Evolutionary conservation across 352 stramenopile species (phyloP).

Genomic region (Pythium phragmiticola): DNA sequence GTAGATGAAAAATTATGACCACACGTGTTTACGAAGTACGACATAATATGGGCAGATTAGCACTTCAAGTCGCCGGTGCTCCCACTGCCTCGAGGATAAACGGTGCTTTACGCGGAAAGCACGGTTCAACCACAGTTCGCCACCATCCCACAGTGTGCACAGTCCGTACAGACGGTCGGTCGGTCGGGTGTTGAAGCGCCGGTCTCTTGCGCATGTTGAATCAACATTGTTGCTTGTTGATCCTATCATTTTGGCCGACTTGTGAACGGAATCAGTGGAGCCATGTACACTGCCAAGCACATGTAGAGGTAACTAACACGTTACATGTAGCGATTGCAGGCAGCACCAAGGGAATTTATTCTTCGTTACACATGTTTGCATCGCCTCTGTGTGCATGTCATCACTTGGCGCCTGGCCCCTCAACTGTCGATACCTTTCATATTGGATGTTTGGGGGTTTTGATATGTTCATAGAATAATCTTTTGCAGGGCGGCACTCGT

Average conservation of each 20-base stretch:
- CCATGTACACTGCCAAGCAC: conserved; percentile 1
- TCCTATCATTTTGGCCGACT: background rate
- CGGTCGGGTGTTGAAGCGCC: background rate
- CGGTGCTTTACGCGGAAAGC: background rate
- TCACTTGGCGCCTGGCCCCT: conserved; percentile 4
- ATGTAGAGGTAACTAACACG: no score
- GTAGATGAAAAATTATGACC: conserved; percentile 4
- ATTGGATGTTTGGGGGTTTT: no score
- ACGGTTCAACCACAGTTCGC: background rate
- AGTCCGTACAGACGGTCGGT: background rate
- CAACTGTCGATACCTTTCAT: conserved; percentile 10
- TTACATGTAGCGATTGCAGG: background rate
- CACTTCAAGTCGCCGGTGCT: conserved; percentile 7
- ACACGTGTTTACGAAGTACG: background rate
- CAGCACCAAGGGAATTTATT: conserved; percentile 8
- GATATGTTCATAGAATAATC: no score
- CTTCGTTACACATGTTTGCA: background rate
- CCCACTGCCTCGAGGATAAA: background rate
- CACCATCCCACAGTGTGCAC: conserved; percentile 3
- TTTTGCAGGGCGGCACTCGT: background rate
- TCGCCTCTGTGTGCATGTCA: background rate
- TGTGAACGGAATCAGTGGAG: background rate
- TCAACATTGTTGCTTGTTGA: background rate
- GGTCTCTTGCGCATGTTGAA: background rate
- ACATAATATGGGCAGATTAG: background rate